phyloP scores from a whole-genome alignment of 2,329 filamentous ascomycete genomes.

The Penicillium freii region DNA sequence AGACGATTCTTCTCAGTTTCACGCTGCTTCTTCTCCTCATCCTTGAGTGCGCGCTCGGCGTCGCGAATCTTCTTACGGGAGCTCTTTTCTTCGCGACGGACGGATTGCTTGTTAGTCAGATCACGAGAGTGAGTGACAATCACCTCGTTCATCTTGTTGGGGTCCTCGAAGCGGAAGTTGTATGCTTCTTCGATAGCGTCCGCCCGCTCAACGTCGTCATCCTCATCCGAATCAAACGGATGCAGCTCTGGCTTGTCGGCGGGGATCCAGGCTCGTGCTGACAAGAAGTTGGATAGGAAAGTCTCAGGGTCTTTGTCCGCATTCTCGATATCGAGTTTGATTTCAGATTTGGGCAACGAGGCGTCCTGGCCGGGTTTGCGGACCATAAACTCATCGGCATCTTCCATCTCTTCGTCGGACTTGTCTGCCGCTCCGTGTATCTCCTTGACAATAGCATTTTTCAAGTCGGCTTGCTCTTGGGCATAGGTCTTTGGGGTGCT shows the following conservation, averaged over 20 bases:
- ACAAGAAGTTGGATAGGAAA: conserved; percentile 93
- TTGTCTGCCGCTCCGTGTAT: conserved; percentile 65
- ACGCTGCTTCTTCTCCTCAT: conserved; percentile 71
- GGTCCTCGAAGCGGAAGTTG: conserved; percentile 94
- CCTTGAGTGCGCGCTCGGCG: conserved; percentile 71
- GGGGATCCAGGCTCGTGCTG: conserved; percentile 84
- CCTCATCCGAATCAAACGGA: conserved; percentile 90
- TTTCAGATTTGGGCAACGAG: conserved; percentile 42
- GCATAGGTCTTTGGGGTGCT: conserved; percentile 67
- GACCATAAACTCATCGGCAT: conserved; percentile 73
- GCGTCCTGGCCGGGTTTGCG: conserved; percentile 58
- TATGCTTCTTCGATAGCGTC: conserved; percentile 91
- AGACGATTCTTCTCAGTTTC: conserved; percentile 80
- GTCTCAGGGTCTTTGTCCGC: conserved; percentile 88
- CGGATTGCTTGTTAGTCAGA: conserved; percentile 74
- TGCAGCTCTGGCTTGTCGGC: conserved; percentile 65
- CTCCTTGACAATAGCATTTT: conserved; percentile 72
- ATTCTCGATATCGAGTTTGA: conserved; percentile 65
- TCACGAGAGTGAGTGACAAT: conserved; percentile 88
- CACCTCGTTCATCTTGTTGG: conserved; percentile 80
- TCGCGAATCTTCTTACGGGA: conserved; percentile 76
- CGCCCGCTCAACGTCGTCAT: conserved; percentile 68
- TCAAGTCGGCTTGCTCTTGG: conserved; percentile 83
- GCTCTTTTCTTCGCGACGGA: conserved; percentile 77
- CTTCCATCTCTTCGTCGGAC: conserved; percentile 51